These are phyloP conservation scores for Venturia nashicola DNA, from an alignment of 2,329 filamentous ascomycete species.

Conservation along the genomic window DNA sequence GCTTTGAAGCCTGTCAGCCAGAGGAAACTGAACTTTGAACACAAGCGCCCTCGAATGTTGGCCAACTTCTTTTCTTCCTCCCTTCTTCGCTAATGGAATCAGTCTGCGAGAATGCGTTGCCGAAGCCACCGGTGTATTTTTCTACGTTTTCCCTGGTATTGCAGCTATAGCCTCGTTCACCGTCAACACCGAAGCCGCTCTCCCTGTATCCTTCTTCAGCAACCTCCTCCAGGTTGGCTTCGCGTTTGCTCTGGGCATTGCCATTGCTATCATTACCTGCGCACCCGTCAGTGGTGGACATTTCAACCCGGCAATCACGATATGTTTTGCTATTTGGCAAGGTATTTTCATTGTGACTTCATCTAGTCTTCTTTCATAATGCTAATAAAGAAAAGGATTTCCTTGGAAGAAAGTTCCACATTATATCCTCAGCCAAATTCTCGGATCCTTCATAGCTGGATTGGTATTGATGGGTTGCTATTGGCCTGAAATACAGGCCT, in stretches of 20 bases:
- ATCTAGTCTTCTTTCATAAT: background rate
- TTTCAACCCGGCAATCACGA: constrained; percentile 37
- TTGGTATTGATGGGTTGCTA: constrained; percentile 37
- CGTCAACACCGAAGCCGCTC: constrained; percentile 28
- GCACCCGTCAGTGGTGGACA: constrained; percentile 42
- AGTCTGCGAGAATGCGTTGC: constrained; percentile 44
- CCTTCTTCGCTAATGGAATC: constrained; percentile 14
- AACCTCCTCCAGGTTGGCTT: constrained; percentile 43
- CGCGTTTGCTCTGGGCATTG: constrained; percentile 45
- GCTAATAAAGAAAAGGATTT: background rate
- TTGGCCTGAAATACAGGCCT: constrained; percentile 5
- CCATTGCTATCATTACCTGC: constrained; percentile 46
- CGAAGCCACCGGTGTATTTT: constrained; percentile 46
- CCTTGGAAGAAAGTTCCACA: constrained; percentile 45
- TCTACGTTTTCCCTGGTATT: constrained; percentile 40
- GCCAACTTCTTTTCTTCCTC: background rate
- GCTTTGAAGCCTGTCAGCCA: constrained; percentile 39
- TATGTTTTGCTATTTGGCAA: constrained; percentile 37
- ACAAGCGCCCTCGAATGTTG: constrained; percentile 28
- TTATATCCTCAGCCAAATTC: constrained; percentile 45
- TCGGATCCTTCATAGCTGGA: constrained; percentile 44
- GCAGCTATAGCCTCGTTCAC: constrained; percentile 41
- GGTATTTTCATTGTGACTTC: constrained; percentile 33
- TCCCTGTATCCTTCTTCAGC: constrained; percentile 24
- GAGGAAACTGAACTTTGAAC: constrained; percentile 43